A percentile compares a stretch with the other conserved stretches of the same genome.
These are phyloP conservation scores for Neonectria neomacrospora DNA, from an alignment of 2,329 filamentous ascomycete species.

Conservation along the genomic window DNA sequence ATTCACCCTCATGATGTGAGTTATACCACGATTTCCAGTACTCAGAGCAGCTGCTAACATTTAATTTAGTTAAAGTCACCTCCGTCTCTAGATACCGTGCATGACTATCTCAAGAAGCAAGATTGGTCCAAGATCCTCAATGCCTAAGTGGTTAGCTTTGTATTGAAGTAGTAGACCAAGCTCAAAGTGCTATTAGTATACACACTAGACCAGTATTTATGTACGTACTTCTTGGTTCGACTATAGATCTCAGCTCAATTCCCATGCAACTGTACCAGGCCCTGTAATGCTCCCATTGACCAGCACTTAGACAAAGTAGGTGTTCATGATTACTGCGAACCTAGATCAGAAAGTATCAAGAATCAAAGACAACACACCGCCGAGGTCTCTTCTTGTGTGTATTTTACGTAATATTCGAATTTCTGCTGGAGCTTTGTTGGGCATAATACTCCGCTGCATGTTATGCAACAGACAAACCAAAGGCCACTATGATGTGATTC, in stretches of 20 bases:
- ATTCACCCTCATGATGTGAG: not conserved
- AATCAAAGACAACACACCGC: too few relatives aligned
- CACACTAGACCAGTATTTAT: not conserved
- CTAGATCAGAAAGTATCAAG: too few relatives aligned
- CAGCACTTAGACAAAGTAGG: too few relatives aligned
- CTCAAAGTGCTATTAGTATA: not conserved
- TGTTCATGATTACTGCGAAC: too few relatives aligned
- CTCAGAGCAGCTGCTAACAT: not conserved
- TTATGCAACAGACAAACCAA: too few relatives aligned
- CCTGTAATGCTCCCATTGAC: not conserved
- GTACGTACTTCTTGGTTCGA: not conserved
- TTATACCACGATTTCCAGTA: not conserved
- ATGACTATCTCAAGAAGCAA: not conserved
- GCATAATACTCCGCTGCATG: too few relatives aligned
- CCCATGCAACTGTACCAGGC: not conserved
- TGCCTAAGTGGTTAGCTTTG: not conserved
- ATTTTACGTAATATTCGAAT: too few relatives aligned
- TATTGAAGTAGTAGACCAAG: not conserved
- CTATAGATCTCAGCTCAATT: not conserved
- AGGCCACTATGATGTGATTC: too few relatives aligned
- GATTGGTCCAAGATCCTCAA: not conserved
- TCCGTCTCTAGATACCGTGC: not conserved
- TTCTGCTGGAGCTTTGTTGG: too few relatives aligned
- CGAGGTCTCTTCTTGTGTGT: too few relatives aligned
- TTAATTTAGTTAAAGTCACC: not conserved